Evolutionary conservation across 1,284 basidiomycete species (phyloP), one percentile per base, ranked within the genome.

Genomic region (Macrocystidia cucumis): DNA sequence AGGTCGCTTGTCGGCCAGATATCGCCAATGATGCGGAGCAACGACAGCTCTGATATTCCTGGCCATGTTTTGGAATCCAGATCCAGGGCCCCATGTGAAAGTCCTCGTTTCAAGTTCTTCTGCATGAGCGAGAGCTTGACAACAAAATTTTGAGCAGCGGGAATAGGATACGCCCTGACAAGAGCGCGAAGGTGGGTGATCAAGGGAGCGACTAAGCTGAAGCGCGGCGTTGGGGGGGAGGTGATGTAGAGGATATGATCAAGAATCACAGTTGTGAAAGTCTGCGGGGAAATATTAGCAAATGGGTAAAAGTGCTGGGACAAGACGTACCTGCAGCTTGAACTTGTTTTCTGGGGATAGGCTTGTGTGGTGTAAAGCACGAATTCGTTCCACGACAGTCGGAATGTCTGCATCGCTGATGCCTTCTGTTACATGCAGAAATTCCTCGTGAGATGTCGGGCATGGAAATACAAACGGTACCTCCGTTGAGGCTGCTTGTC

Each of bases 1-100:
- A 92, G 76, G 61, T 98, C 96, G 54, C 90, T 95, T 1, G 93
- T 93, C 1, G 93, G 87, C 92, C 92, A 98, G 13, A 90, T 64
- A 3, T 74, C 60, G 3, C 90, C 91, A 34, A 89, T 74, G 23
- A 92, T 57, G 20, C 92, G 78, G 16, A 98, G 66, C 5, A 99
- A 63, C 0, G 75, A 69, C 22, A 98, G 67, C 55, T 98, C 96
- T 3, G 91, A 65, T 1, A 81, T 56, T 3, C 83, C 80, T 1
- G 96, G 96, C 81, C 91, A 96, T 0, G 91, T 98, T 58, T 78
- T 85, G 1, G 89, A 70, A 3, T 75, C 65, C 0, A 59, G 58
- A 14, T 74, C 65, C 9, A 76, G 64, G 0, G 89, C 65, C 1
- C 88, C 91, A n/a, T 69, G 72, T 2, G 80, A 72, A 5, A 99